These are phyloP conservation scores for Halophytophthora polymorphica DNA, from an alignment of 352 stramenopile species.

Conservation along the genomic window DNA sequence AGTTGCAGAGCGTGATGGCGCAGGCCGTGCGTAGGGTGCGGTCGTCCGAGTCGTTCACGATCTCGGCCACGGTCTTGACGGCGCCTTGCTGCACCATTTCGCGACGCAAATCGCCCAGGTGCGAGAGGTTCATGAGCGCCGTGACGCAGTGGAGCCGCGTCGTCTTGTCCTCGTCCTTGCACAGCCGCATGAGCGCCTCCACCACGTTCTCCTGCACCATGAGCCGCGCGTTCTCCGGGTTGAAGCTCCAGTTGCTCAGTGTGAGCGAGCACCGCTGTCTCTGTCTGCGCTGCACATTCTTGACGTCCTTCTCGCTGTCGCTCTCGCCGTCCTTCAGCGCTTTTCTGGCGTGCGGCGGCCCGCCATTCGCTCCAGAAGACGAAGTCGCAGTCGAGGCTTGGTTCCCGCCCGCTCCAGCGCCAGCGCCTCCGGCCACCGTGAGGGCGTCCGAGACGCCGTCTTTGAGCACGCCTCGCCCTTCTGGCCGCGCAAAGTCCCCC, in stretches of 20 bases:
- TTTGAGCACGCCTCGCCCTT: slow-evolving; percentile 36
- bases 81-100: slow-evolving; percentile 69
- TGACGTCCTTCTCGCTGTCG: slow-evolving; percentile 9
- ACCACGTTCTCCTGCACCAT: slow-evolving; percentile 90
- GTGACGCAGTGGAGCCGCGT: slow-evolving; percentile 78
- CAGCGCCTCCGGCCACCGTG: slow-evolving; percentile 6
- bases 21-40: slow-evolving; percentile 70
- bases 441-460: slow-evolving; percentile 52
- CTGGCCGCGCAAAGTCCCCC: slow-evolving; percentile 14
- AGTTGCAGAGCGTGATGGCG: slow-evolving; percentile 82
- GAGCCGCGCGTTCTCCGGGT: slow-evolving; percentile 75
- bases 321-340: too few species aligned
- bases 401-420: too few species aligned
- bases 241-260: slow-evolving; percentile 87
- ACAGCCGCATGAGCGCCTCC: slow-evolving; percentile 75
- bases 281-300: slow-evolving; percentile 28
- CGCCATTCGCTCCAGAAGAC: too few species aligned
- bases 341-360: too few species aligned
- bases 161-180: slow-evolving; percentile 49
- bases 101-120: slow-evolving; percentile 54
- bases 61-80: slow-evolving; percentile 69
- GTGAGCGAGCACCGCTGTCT: slow-evolving; percentile 77
- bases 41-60: slow-evolving; percentile 67
- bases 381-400: too few species aligned
- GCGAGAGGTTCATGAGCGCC: slow-evolving; percentile 82